Evolutionary conservation across 352 stramenopile genomes (phyloP).

Genomic region (Salisapilia sapeloensis): DNA sequence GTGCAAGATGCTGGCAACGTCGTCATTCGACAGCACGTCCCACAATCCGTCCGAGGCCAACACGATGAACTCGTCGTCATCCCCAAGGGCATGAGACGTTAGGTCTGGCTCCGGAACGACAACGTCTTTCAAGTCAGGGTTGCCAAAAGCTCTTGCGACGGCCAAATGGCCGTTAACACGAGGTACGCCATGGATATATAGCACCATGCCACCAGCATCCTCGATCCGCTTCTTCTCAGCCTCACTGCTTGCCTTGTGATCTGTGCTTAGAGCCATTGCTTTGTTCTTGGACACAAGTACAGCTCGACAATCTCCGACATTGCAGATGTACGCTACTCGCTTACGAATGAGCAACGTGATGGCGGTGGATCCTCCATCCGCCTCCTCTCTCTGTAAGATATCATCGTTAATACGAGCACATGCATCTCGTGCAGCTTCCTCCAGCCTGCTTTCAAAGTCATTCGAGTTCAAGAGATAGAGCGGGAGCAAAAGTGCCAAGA

Average conservation of each 20-base stretch:
- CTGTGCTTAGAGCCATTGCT: constrained; percentile 32
- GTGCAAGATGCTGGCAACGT: constrained; percentile 42
- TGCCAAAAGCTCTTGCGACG: constrained; percentile 50
- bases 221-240: constrained; percentile 53
- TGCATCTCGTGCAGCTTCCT: constrained; percentile 15
- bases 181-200: constrained; percentile 56
- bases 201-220: constrained; percentile 40
- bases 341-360: constrained; percentile 39
- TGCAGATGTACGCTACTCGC: constrained; percentile 30
- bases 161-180: constrained; percentile 54
- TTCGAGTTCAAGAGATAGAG: constrained; percentile 42
- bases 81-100: constrained; percentile 20
- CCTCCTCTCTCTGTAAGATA: constrained; percentile 32
- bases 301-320: constrained; percentile 63
- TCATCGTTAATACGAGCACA: constrained; percentile 49
- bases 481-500: constrained; percentile 46
- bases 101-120: constrained; percentile 52
- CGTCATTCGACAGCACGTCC: constrained; percentile 56
- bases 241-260: constrained; percentile 59
- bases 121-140: constrained; percentile 34
- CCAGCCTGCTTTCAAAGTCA: constrained; percentile 23
- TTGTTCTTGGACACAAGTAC: constrained; percentile 27
- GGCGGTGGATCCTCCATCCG: constrained; percentile 36
- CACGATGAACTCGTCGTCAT: constrained; percentile 57
- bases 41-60: constrained; percentile 61